These are phyloP conservation scores for Kwoniella dendrophila DNA, from an alignment of 768 basidiomycete species.

Conservation along the genomic window DNA sequence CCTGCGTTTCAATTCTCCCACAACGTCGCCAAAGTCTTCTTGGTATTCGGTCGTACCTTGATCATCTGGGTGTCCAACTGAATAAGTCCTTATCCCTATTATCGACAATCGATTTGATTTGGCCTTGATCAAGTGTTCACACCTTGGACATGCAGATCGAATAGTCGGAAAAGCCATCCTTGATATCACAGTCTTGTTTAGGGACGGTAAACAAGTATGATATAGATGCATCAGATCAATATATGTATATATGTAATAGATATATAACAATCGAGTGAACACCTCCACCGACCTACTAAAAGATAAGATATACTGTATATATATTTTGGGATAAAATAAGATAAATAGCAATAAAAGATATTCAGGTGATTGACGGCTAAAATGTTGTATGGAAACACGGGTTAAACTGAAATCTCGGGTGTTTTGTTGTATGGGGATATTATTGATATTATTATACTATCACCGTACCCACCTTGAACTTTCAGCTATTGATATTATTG, in stretches of 20 bases:
- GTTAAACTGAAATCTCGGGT: neutral
- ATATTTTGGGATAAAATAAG: conserved; percentile 17
- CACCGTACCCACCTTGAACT: neutral
- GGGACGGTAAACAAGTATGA: neutral
- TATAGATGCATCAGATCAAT: neutral
- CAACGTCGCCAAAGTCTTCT: conserved; percentile 17
- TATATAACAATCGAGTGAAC: neutral
- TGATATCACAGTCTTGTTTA: no score
- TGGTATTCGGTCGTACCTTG: neutral
- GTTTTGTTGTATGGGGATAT: neutral
- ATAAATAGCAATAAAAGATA: conserved; percentile 16
- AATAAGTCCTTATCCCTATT: no score
- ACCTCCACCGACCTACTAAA: no score
- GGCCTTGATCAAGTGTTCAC: neutral
- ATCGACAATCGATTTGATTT: neutral
- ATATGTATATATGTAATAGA: neutral
- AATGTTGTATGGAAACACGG: neutral
- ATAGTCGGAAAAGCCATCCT: no score
- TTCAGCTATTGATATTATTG: conserved; percentile 6
- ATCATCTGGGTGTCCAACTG: neutral
- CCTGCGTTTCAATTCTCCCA: conserved; percentile 33
- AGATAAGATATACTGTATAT: no score
- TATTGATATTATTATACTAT: neutral
- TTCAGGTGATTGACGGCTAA: conserved; percentile 16
- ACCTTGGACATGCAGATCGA: conserved; percentile 1